Evolutionary conservation across 257 asterid genomes (phyloP).

Genomic region (Solanum etuberosum): DNA sequence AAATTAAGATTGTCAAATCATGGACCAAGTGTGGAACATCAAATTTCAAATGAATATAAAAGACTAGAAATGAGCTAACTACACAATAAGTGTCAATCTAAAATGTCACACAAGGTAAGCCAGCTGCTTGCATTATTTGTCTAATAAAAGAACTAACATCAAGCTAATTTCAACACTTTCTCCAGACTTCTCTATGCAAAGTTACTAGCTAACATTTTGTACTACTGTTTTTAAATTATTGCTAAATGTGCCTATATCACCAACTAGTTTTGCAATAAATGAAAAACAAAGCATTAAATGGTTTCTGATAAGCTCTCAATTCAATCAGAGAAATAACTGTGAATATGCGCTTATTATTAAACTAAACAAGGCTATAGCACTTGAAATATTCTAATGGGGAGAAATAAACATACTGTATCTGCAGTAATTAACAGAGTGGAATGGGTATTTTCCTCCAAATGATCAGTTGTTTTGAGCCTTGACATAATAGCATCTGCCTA

Average conservation of each 20-base stretch:
- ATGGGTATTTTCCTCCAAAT: constrained; percentile 20
- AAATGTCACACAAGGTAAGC: not conserved
- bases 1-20: not conserved
- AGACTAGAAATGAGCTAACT: not conserved
- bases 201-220: not conserved
- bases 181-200: not conserved
- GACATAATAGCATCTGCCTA: constrained; percentile 73
- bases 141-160: not conserved
- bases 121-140: not conserved
- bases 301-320: not conserved
- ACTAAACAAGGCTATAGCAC: not conserved
- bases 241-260: not conserved
- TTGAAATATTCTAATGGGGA: not conserved
- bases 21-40: not conserved
- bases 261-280: not conserved
- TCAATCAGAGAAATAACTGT: not conserved
- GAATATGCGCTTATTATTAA: not conserved
- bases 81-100: not conserved
- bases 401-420: constrained; percentile 57
- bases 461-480: constrained; percentile 25
- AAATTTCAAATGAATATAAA: not conserved
- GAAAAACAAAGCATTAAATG: not conserved
- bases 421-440: constrained; percentile 74
- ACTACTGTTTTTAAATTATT: not conserved
- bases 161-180: not conserved